Evolutionary conservation across 2,329 filamentous ascomycete genomes (phyloP), one percentile per base, ranked within the genome.

Genomic region (Coniochaeta sp.): DNA sequence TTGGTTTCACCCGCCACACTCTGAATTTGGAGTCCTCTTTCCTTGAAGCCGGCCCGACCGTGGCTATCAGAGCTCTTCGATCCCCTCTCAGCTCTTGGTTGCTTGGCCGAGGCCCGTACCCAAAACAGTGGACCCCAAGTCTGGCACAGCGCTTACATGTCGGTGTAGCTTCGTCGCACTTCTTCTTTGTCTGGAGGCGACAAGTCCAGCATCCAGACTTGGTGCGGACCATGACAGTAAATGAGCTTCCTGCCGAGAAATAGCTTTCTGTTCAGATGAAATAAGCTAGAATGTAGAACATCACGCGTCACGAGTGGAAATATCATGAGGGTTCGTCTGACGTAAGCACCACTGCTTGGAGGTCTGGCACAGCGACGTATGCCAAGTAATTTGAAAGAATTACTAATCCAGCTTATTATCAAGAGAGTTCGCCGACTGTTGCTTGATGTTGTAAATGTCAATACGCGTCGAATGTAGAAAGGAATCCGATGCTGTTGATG

Each of bases 181-280:
- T 57, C 33, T 57, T 57, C 55, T 57, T 57, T 17, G 55, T 57
- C 55, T 19, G 34, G 17, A 57, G 55, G 9, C 55, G 55, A 40
- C 55, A 57, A 6, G 55, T 57, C 55, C 55, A 57, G 33, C 55
- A 57, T 57, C 55, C 55, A 38, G 55, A 57, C 55, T 26, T 57
- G 55, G 31, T 26, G 34, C 55, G 55, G 16, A 34, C n/a, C 55
- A 57, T 57, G 34, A 17, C 17, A 17, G n/a, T 11, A 9, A 7
- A 40, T 40, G 38, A 40, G 4, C 16, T 40, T n/a, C n/a, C 38
- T 19, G 38, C 17, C n/a, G 3, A 19, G 38, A 19, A 1, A 40
- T 40, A 3, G 17, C n/a, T 16, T 2, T n/a, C n/a, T 40, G 38
- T n/a, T 40, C 38, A n/a, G 38, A n/a, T n/a, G 17, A 9, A 4